Base-by-base conservation (phyloP, 2,329 filamentous ascomycete species). In the Phialocephala subalpina region DNA sequence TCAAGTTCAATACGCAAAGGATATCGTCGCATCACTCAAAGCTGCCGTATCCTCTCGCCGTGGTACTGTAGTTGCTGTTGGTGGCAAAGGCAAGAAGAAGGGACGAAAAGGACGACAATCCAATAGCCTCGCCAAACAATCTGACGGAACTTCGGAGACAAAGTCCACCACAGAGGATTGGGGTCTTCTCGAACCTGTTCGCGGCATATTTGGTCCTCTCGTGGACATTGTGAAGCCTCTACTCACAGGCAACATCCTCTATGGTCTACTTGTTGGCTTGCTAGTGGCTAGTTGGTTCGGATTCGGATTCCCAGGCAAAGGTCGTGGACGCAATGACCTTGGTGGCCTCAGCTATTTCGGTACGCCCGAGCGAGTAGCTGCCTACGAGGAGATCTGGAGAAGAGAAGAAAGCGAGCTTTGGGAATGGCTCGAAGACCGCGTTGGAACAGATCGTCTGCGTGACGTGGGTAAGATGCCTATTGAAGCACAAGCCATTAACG, bases 371-470 rank as follows among this genome's bases (percentile, higher is more conserved):
- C 87, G 94, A 6, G 80, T 94, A 18, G 89, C 91, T 1, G 93
- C 92, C 0, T 98, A 97, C 77, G 94, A 98, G 72, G 92, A 97
- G 79, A 91, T 98, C 75, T 99, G 76, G 72, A 70, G 74, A 60
- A 68, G 72, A 60, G 77, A 78, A 67, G 77, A 77, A 42, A 77
- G 75, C 55, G 76, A 78, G 56, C 66, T 78, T 0, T 78, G 77
- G 72, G 68, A 74, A 61, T 77, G 74, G 77, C 68, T 74, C 3
- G 73, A 73, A 58, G 76, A 74, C 56, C 69, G 75, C 27, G 72
- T 75, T 3, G 74, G 73, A 2, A 95, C 94, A 91, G 93, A 1
- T 81, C 96, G 76, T 88, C 97, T 80, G 92, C 93, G 22, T 83
- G 87, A 62, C 87, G 66, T 72, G 8, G 65, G 67, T 6, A 69